These are phyloP conservation scores for Podila horticola DNA, from an alignment of 192 early-diverging fungal genomes.

Conservation along the genomic window DNA sequence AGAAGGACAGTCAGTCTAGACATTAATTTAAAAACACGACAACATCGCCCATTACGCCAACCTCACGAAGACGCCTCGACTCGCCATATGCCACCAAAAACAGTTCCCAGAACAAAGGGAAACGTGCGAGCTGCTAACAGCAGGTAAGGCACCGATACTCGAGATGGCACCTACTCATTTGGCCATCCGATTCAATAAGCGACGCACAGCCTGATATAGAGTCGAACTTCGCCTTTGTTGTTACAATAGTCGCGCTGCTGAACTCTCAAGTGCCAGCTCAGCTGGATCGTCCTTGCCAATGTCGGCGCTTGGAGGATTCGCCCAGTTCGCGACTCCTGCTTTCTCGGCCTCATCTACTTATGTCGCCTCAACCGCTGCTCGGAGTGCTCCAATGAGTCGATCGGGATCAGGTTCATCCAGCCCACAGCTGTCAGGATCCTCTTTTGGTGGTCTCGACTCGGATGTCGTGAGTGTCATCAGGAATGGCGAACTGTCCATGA, in stretches of 20 bases:
- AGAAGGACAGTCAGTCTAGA: too few relatives aligned
- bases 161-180: neutral
- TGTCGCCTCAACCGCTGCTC: slow-evolving; percentile 42
- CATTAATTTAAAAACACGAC: too few relatives aligned
- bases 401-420: slow-evolving; percentile 29
- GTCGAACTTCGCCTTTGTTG: slow-evolving; percentile 27
- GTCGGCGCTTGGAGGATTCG: slow-evolving; percentile 70
- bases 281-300: slow-evolving; percentile 58
- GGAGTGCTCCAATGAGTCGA: slow-evolving; percentile 12
- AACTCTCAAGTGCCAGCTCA: slow-evolving; percentile 52
- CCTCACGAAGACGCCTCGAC: neutral
- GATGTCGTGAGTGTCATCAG: slow-evolving; percentile 51
- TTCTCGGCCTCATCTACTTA: slow-evolving; percentile 34
- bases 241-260: slow-evolving; percentile 68
- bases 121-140: slow-evolving; percentile 87
- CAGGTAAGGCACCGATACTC: slow-evolving; percentile 66
- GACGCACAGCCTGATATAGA: slow-evolving; percentile 11
- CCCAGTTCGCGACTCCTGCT: slow-evolving; percentile 67
- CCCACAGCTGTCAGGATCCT: slow-evolving; percentile 15
- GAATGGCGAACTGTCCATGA: slow-evolving; percentile 70
- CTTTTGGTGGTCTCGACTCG: slow-evolving; percentile 50
- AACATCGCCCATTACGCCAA: too few relatives aligned
- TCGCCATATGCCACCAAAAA: slow-evolving; percentile 61
- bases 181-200: slow-evolving; percentile 26
- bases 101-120: slow-evolving; percentile 81